Base-by-base conservation (phyloP, 257 asterid genomes). In the Mentha longifolia region DNA sequence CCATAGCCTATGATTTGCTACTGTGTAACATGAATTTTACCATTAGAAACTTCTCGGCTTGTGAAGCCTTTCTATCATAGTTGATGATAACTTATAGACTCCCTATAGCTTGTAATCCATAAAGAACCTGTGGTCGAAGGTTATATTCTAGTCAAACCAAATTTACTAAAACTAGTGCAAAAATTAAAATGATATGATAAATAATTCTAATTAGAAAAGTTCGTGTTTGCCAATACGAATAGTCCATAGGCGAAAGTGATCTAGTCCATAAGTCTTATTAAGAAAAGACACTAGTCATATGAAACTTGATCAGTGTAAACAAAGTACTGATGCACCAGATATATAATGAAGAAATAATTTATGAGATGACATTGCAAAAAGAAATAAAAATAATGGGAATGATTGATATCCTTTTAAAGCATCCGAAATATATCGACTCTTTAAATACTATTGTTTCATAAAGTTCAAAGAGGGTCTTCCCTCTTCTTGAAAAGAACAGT, bases 391-490 rank as follows among this genome's bases (percentile, higher is more conserved):
- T 17, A 19, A 62, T 3, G 6, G 12, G 19, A 62, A 41, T 11
- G 33, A 62, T 9, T 20, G 47, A 67, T 67, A 33, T 28, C 20
- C 50, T 67, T 50, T 49, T 31, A n/a, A 11, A 49, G 45, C 49
- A 49, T 49, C 72, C 50, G n/a, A 50, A 9, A 66, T 66, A 49
- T 9, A n/a, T 47, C 11, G 61, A 66, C 20, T 66, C 71, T 15
- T n/a, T 31, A 30, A 65, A 5, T 19, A 65, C 46, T 50, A 6
- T 10, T 39, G 43, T 39, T 39, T 39, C 43, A 39, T 10, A 9
- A 6, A 39, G 43, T 9, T 39, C 43, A 28, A 39, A 39, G 6
- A 39, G 43, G 10, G 43, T 39, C 43, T 39, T 39, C 43, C 43
- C 0, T 28, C 31, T 25, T 25, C 28, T 28, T 28, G 31, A 28